Conservation (phyloP, 2,329 filamentous ascomycete genomes). For the Sporothrix brunneoviolacea region DNA sequence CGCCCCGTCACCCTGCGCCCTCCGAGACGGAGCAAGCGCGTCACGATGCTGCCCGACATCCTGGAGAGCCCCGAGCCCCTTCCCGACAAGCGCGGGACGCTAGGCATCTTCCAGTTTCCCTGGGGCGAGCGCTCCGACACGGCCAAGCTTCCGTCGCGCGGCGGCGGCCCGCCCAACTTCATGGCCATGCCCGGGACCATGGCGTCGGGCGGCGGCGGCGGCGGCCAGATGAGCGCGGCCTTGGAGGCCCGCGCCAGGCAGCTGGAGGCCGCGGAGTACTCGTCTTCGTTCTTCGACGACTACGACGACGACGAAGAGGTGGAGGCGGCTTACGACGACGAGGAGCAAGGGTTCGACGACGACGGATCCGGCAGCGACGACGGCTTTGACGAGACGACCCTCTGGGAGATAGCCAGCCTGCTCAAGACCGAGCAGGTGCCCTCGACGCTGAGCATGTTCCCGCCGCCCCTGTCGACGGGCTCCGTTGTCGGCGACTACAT, state of each 20-base stretch:
- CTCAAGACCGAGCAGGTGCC: constrained; percentile 47
- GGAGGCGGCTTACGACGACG: constrained; percentile 33
- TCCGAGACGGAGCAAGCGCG: constrained; percentile 46
- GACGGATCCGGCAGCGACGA: constrained; percentile 38
- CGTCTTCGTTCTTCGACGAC: constrained; percentile 53
- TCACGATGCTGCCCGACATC: constrained; percentile 57
- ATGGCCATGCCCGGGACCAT: constrained; percentile 48
- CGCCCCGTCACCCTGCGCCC: constrained; percentile 47
- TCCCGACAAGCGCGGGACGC: constrained; percentile 49
- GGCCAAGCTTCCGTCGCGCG: constrained; percentile 30
- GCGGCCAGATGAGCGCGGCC: constrained; percentile 27
- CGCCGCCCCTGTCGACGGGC: constrained; percentile 21
- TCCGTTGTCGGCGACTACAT: constrained; percentile 29
- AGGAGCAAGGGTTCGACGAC: constrained; percentile 25
- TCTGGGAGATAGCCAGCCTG: constrained; percentile 58
- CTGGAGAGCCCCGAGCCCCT: constrained; percentile 55
- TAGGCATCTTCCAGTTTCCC: constrained; percentile 60
- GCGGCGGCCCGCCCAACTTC: constrained; percentile 19
- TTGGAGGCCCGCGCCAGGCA: constrained; percentile 30
- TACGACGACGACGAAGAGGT: constrained; percentile 54
- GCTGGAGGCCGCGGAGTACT: constrained; percentile 35
- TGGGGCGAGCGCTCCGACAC: constrained; percentile 59
- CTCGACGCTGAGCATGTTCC: constrained; percentile 45
- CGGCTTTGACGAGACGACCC: constrained; percentile 53
- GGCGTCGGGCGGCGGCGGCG: constrained; percentile 38